Conservation (phyloP, 1,139 yeast genomes). For the Meyerozyma athensensis region DNA sequence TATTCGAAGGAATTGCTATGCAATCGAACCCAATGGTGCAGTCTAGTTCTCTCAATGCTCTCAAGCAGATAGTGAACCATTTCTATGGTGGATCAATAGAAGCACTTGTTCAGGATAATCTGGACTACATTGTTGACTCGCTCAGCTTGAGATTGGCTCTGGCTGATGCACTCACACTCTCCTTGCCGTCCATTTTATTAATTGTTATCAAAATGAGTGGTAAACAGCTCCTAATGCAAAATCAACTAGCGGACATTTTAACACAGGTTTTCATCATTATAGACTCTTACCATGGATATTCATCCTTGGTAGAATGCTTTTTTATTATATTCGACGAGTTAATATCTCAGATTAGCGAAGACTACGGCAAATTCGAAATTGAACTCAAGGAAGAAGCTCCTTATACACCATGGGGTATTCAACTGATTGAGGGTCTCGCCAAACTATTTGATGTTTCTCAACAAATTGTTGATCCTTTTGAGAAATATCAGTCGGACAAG, state of each 20-base stretch:
- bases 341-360: slow-evolving; percentile 45
- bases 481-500: slow-evolving; percentile 25
- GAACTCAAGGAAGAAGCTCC: slow-evolving; percentile 17
- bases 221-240: slow-evolving; percentile 44
- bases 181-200: slow-evolving; percentile 65
- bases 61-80: slow-evolving; percentile 38
- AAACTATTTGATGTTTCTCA: slow-evolving; percentile 37
- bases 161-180: slow-evolving; percentile 61
- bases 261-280: slow-evolving; percentile 69
- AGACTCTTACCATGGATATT: slow-evolving; percentile 82
- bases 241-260: slow-evolving; percentile 67
- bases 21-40: slow-evolving; percentile 26
- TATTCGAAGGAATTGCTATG: slow-evolving; percentile 33
- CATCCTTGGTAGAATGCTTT: slow-evolving; percentile 65
- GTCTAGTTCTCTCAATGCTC: slow-evolving; percentile 24
- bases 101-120: slow-evolving; percentile 55
- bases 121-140: slow-evolving; percentile 77
- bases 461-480: slow-evolving; percentile 28
- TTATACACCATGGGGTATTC: slow-evolving; percentile 56
- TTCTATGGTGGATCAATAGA: slow-evolving; percentile 57
- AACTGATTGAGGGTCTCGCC: slow-evolving; percentile 31
- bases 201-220: slow-evolving; percentile 72
- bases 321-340: slow-evolving; percentile 68
- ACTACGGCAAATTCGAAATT: slow-evolving; percentile 23
- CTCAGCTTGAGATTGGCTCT: slow-evolving; percentile 64